Evolutionary conservation across 2,329 filamentous ascomycete genomes (phyloP).

Genomic region (Leptosphaerulina australis): DNA sequence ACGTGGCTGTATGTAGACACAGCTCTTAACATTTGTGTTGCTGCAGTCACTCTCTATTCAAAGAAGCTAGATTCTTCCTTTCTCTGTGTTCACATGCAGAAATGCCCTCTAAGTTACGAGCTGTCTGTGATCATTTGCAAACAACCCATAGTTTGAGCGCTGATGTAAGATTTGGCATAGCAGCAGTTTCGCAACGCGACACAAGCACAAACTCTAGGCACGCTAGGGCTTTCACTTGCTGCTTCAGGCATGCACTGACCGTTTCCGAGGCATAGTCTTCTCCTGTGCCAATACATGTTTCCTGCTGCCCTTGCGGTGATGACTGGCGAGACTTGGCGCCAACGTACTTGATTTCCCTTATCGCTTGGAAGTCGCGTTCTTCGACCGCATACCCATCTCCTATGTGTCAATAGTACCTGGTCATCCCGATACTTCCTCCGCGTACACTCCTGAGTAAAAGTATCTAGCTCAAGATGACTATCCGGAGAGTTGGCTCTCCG

Average conservation of each 20-base stretch:
- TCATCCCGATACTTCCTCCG: neutral
- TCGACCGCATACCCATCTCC: neutral
- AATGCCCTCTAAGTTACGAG: too few species aligned
- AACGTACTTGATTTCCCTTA: neutral
- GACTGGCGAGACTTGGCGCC: neutral
- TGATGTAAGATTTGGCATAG: constrained; percentile 6
- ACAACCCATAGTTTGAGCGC: too few species aligned
- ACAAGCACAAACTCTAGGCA: constrained; percentile 11
- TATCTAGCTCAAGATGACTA: constrained; percentile 18
- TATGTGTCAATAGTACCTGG: neutral
- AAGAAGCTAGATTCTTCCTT: too few species aligned
- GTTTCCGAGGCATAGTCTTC: neutral
- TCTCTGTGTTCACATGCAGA: too few species aligned
- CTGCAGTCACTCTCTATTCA: too few species aligned
- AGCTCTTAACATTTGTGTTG: too few species aligned
- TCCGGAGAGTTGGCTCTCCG: constrained; percentile 3
- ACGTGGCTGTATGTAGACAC: too few species aligned
- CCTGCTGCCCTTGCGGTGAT: neutral
- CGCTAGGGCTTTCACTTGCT: constrained; percentile 6
- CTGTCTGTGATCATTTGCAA: too few species aligned
- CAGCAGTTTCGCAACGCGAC: constrained; percentile 9
- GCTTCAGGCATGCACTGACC: constrained; percentile 14
- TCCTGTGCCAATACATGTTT: neutral
- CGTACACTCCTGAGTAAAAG: neutral
- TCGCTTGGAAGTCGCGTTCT: neutral